Base-by-base conservation (phyloP, 202 grass and related monocot species). In the Sporobolus alterniflorus region DNA sequence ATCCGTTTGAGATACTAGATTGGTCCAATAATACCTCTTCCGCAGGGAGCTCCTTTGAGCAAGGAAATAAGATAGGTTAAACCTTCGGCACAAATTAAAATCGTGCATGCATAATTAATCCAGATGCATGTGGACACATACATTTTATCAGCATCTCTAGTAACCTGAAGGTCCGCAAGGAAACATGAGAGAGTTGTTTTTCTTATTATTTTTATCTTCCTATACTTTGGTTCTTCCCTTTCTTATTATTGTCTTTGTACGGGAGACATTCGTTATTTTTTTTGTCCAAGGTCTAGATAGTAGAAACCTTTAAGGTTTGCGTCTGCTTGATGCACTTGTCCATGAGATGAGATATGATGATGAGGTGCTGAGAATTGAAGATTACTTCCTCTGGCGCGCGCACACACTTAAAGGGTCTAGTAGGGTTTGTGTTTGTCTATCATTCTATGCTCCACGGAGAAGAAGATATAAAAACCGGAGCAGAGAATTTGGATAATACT, bases 1-100 rank as follows among this genome's bases (percentile, higher is more conserved):
- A 95, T 84, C 90, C 89, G 5, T 88, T 98, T 72, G 76, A 88
- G 60, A 88, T 93, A 87, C 82, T 95, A 43, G 92, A 93, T 70
- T 98, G 93, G 92, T 75, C 88, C 73, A 80, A 84, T 70, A 80
- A 83, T 73, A 84, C 82, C 21, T 13, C 88, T 32, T 87, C 84
- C 3, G 91, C 73, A 61, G 85, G 82, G 65, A 86, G 77, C 69
- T 88, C 89, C 22, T 98, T 77, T 67, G 84, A 82, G 66, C 83
- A 86, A 89, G 79, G 56, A 59, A 88, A 39, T 39, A 39, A 79
- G 67, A 81, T 72, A 82, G 66, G 75, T 57, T 92, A 83, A 87
- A 84, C 76, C 73, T 56, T 82, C 88, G 83, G 60, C 56, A 57
- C 73, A 83, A 57, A 57, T 11, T 26, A 13, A 57, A 34, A 57